Conservation (phyloP, 805 yeast species). For the Saccharomycopsis sp. region DNA sequence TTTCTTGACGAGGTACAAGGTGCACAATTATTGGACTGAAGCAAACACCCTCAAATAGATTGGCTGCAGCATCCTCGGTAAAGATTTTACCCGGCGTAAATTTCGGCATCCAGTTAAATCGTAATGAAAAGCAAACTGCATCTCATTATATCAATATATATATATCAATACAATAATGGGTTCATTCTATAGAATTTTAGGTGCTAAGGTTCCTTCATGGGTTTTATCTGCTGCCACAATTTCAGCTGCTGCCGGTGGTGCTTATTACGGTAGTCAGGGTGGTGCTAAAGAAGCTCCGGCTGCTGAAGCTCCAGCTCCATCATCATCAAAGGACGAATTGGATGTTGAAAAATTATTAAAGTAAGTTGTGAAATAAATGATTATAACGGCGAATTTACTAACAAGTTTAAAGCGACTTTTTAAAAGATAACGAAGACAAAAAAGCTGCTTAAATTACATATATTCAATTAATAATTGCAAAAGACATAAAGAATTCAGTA, state of each 20-base stretch:
- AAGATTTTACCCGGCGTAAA: background rate
- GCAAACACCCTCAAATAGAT: slow-evolving; percentile 19
- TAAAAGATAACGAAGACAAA: slow-evolving; percentile 23
- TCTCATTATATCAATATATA: slow-evolving; percentile 1
- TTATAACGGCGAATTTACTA: slow-evolving; percentile 1
- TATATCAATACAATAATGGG: slow-evolving; percentile 13
- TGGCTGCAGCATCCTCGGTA: background rate
- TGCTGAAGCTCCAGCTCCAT: slow-evolving; percentile 25
- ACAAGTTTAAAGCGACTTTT: slow-evolving; percentile 24
- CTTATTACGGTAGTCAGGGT: slow-evolving; percentile 24
- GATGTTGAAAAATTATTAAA: slow-evolving; percentile 31
- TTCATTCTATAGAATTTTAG: slow-evolving; percentile 20
- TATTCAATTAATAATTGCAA: background rate
- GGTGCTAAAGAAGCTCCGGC: slow-evolving; percentile 25
- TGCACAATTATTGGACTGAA: slow-evolving; percentile 56
- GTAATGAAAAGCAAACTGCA: too few species aligned
- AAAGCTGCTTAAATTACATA: background rate
- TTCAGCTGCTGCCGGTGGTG: slow-evolving; percentile 29
- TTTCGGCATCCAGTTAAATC: background rate
- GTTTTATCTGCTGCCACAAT: slow-evolving; percentile 29
- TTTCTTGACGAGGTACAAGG: slow-evolving; percentile 42
- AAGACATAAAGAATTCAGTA: background rate
- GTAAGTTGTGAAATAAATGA: slow-evolving; percentile 18
- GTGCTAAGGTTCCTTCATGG: slow-evolving; percentile 21
- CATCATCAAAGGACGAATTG: slow-evolving; percentile 26